These are phyloP conservation scores for Trichaptum fuscoviolaceum DNA, from an alignment of 768 basidiomycete genomes.

Conservation along the genomic window DNA sequence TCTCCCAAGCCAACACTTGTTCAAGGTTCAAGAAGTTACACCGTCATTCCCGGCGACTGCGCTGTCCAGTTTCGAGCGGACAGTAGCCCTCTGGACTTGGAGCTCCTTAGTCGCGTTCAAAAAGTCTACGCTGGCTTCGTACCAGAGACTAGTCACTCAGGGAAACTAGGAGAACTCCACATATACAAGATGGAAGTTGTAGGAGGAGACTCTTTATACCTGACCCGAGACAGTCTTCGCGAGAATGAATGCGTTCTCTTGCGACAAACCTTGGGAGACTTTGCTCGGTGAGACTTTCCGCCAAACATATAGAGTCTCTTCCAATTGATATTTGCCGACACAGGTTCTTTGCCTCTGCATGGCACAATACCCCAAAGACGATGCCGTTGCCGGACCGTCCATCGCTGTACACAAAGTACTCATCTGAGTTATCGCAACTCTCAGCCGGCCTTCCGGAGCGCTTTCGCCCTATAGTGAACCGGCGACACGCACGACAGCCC, in stretches of 20 bases:
- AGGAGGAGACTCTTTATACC: neutral
- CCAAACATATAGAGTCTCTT: neutral
- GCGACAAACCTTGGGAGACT: neutral
- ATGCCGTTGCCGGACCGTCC: neutral
- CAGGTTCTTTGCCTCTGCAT: neutral
- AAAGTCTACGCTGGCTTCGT: slow-evolving; percentile 1
- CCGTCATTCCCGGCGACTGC: neutral
- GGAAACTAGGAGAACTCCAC: neutral
- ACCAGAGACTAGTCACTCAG: neutral
- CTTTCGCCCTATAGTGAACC: neutral
- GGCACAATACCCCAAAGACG: neutral
- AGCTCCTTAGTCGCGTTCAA: neutral
- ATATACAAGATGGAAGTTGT: neutral
- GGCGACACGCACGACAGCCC: too few species aligned
- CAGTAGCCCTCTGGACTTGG: neutral
- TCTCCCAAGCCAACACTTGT: neutral
- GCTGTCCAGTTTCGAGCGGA: neutral
- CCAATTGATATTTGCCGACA: neutral
- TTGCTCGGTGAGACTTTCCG: neutral
- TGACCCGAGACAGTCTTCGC: neutral
- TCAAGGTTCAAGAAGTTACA: neutral
- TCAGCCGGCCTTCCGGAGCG: neutral
- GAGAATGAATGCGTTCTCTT: neutral
- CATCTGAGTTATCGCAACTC: neutral
- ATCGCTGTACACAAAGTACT: neutral